These are phyloP conservation scores for Phytophthora meadii DNA, from an alignment of 352 stramenopile species.

Conservation along the genomic window DNA sequence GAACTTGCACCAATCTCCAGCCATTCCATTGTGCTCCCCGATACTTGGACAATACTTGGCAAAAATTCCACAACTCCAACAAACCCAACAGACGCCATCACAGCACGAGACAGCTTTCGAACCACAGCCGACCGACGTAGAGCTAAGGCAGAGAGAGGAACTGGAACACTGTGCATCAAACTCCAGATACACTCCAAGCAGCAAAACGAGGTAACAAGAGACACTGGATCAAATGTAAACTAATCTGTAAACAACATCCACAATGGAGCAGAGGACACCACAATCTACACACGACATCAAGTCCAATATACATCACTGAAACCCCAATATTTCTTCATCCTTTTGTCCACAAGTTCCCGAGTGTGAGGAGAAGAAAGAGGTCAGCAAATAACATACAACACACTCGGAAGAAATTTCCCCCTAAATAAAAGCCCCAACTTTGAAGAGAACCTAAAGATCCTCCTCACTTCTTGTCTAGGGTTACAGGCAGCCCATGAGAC, in stretches of 20 bases:
- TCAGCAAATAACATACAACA: constrained; percentile 72
- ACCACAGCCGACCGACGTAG: constrained; percentile 9
- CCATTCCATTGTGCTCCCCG: constrained; percentile 28
- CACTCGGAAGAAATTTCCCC: constrained; percentile 24
- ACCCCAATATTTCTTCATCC: constrained; percentile 79
- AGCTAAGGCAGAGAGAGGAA: constrained; percentile 26
- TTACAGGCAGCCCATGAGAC: constrained; percentile 72
- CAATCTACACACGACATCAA: constrained; percentile 17
- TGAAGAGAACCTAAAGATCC: constrained; percentile 9
- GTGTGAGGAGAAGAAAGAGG: constrained; percentile 78
- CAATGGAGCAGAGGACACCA: constrained; percentile 19
- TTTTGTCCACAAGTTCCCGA: constrained; percentile 39
- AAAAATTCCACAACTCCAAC: constrained; percentile 11
- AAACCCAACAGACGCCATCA: constrained; percentile 3
- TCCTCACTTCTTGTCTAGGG: constrained; percentile 55
- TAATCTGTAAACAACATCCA: constrained; percentile 18
- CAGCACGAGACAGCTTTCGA: constrained; percentile 6
- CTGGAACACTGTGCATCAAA: constrained; percentile 16
- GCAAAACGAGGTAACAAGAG: constrained; percentile 32
- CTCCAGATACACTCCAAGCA: constrained; percentile 17
- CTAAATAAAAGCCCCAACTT: constrained; percentile 9
- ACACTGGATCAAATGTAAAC: constrained; percentile 13
- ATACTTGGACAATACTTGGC: constrained; percentile 24
- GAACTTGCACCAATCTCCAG: constrained; percentile 9
- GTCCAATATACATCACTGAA: constrained; percentile 44